Base-by-base conservation (phyloP, 179 eudicot species). In the Silene vulgaris region DNA sequence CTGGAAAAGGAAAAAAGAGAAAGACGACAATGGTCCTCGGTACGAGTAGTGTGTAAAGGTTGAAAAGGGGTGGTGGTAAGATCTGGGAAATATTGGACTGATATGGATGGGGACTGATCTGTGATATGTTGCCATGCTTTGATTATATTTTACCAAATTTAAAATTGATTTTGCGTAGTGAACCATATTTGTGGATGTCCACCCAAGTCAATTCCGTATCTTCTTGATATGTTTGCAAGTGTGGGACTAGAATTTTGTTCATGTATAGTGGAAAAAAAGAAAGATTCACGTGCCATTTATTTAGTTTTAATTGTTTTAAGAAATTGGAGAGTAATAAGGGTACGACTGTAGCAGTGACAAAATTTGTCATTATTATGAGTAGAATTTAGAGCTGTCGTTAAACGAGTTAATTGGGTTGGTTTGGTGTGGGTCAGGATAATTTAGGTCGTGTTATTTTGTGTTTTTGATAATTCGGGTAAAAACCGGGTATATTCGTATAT, bases 11-110 rank as follows among this genome's bases (percentile, higher is more conserved):
- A 32, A 4, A 4, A 32, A 37, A 37, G 45, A 37, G 45, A 37
- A 0, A 7, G 8, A 6, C 45, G 9, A 37, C 7, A 37, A 5
- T 1, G 9, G 40, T 35, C 4, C 7, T 35, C 7, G 23, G 68
- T 13, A 16, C 37, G 66, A 9, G 17, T 37, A 72, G 79, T 57
- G 65, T 73, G 76, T 65, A 72, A 80, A 76, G 80, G 56, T 65
- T 16, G 74, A 76, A 67, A 65, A 67, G 50, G 50, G 77, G 77
- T 9, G 14, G 57, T 48, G 69, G 60, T 56, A 68, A n/a, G 80
- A 73, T 80, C 70, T 76, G 65, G 74, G 76, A 50, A 64, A 17
- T 80, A 71, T 52, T 76, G 82, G 17, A 76, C 40, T 71, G 71
- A 75, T 75, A 37, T 37, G 45, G 45, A 37, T 37, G 9, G 9